Evolutionary conservation across 306 rosid genomes (phyloP).

Genomic region (Castanea mollissima): DNA sequence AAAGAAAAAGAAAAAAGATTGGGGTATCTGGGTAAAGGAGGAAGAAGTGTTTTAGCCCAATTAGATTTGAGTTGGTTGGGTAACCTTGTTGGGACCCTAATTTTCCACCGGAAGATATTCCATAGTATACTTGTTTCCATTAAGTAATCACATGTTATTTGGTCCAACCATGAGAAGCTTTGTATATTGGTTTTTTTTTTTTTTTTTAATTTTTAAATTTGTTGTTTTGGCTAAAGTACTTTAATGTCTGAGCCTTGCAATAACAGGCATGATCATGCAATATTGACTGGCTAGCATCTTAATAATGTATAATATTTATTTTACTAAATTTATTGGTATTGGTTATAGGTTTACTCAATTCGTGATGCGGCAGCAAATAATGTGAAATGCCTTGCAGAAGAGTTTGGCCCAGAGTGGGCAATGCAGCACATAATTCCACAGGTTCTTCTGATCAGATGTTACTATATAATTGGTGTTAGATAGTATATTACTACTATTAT

Average conservation of each 20-base stretch:
- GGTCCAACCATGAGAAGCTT: background rate
- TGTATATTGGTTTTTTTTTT: background rate
- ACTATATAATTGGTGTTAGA: background rate
- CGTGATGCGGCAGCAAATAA: conserved; percentile 98
- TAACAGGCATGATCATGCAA: background rate
- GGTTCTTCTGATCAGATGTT: conserved; percentile 35
- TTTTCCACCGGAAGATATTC: background rate
- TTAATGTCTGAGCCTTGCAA: background rate
- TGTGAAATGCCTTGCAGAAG: conserved; percentile 93
- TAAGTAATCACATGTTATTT: background rate
- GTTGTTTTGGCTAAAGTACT: background rate
- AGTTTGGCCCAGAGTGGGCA: conserved; percentile 99
- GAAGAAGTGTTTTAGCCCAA: background rate
- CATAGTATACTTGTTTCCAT: background rate
- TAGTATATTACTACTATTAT: background rate
- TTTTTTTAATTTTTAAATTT: no score
- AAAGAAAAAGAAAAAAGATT: background rate
- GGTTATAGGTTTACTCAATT: conserved; percentile 80
- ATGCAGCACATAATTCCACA: conserved; percentile 96
- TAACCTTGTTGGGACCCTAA: background rate
- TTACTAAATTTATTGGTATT: conserved; percentile 7
- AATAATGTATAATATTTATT: background rate
- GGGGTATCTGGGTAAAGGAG: background rate
- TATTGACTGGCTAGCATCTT: background rate
- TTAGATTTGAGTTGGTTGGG: background rate